A percentile compares a stretch with the other conserved stretches of the same genome.
These are phyloP conservation scores for Ceratobasidium sp. DNA, from an alignment of 1,284 basidiomycete species.

Conservation along the genomic window DNA sequence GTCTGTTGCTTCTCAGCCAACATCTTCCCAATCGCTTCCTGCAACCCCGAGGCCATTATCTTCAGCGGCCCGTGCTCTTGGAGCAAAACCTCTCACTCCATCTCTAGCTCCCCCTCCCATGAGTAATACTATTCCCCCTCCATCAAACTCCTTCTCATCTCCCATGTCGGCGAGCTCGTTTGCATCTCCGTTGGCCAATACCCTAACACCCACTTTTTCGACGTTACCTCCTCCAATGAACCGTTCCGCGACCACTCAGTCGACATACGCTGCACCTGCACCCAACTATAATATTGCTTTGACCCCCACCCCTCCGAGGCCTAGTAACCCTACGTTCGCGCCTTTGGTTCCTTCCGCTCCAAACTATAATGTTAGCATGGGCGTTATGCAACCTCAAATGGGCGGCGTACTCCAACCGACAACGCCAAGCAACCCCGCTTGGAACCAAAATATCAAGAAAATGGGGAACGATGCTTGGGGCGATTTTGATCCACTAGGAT, in stretches of 20 bases:
- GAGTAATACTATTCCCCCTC: conserved; percentile 26
- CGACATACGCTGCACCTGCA: conserved; percentile 51
- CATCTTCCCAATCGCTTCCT: conserved; percentile 57
- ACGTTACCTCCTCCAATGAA: conserved; percentile 35
- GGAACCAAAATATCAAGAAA: conserved; percentile 44
- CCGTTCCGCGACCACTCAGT: conserved; percentile 36
- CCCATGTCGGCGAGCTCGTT: conserved; percentile 19
- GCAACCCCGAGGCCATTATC: conserved; percentile 55
- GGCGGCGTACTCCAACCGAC: conserved; percentile 39
- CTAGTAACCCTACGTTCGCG: conserved; percentile 43
- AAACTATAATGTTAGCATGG: conserved; percentile 38
- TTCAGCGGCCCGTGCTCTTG: conserved; percentile 43
- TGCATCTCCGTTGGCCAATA: conserved; percentile 21
- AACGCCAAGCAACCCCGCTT: conserved; percentile 50
- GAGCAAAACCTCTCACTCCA: conserved; percentile 40
- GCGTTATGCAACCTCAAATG: conserved; percentile 41
- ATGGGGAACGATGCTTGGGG: conserved; percentile 68
- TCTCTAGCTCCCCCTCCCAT: conserved; percentile 33
- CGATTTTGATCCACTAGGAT: conserved; percentile 79
- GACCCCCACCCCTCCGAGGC: conserved; percentile 48
- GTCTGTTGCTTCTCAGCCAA: conserved; percentile 47
- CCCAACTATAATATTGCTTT: conserved; percentile 67
- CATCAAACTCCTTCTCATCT: conserved; percentile 25
- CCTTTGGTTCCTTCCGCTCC: conserved; percentile 45
- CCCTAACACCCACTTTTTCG: conserved; percentile 19